Base-by-base conservation (phyloP, 83 land plant species). In the Picea engelmannii region DNA sequence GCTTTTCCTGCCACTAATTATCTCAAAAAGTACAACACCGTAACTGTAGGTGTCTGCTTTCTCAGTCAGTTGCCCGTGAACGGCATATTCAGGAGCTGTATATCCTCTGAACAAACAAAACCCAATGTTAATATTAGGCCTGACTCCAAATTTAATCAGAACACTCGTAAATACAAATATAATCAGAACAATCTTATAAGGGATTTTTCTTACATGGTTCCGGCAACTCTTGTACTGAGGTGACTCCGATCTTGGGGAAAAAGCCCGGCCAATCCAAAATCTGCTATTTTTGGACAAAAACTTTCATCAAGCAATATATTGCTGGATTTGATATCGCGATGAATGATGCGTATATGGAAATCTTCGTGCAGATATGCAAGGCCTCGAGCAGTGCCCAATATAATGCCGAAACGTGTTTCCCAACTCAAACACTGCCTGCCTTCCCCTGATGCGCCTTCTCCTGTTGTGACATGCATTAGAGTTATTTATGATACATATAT, bases 211-310 rank as follows among this genome's bases (percentile, higher is more conserved):
- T 74, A 89, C 89, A 87, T 59, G 15, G 91, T 86, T 59, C 91
- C 89, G 1, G 89, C 89, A 79, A 83, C 84, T 69, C 40, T 82
- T 6, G 87, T 87, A 76, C 76, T 87, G 15, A 89, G 64, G 71
- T 89, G 89, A 55, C 82, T 86, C 25, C 69, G 68, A 42, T 81
- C 83, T 16, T 79, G 73, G 6, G 87, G 87, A 9, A 90, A 76
- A 83, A 90, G 92, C 75, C 88, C 82, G 18, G 88, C 92, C 47
- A 90, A 69, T 27, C 92, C 92, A 60, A 90, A 90, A 78, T 90
- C 92, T 20, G 84, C 90, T 62, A 90, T 88, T 23, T 82, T 85
- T 0, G 90, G 79, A 38, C 82, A 83, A 66, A 86, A 78, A 69
- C 82, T 66, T 6, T 82, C 81, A 49, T 85, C 87, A 0, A 85